Evolutionary conservation across 2,329 filamentous ascomycete genomes (phyloP).

Genomic region (Pseudocercospora eumusae): DNA sequence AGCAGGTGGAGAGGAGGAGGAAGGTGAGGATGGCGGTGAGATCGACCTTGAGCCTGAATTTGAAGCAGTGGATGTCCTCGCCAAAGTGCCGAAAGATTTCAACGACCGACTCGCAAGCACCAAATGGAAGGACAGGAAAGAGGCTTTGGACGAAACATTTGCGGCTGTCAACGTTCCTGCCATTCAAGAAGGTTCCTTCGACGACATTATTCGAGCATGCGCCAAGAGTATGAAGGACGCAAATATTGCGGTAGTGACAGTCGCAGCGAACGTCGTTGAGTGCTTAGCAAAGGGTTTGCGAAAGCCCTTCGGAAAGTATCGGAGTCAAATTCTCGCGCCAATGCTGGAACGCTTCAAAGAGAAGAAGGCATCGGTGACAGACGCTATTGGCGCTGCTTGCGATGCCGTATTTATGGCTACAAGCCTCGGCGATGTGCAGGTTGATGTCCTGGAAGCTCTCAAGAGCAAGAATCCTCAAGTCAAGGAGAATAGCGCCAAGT

Average conservation of each 20-base stretch:
- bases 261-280: conserved; percentile 91
- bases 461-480: conserved; percentile 97
- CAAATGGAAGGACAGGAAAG: conserved; percentile 98
- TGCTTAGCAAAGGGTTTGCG: conserved; percentile 82
- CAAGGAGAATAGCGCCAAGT: conserved; percentile 92
- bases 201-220: conserved; percentile 77
- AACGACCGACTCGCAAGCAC: conserved; percentile 80
- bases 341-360: conserved; percentile 97
- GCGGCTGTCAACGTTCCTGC: conserved; percentile 77
- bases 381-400: conserved; percentile 81
- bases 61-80: conserved; percentile 82
- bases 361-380: conserved; percentile 87
- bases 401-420: conserved; percentile 70
- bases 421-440: conserved; percentile 78
- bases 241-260: conserved; percentile 90
- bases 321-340: conserved; percentile 75
- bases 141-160: conserved; percentile 81
- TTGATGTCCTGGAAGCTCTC: conserved; percentile 82
- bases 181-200: conserved; percentile 88
- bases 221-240: conserved; percentile 99
- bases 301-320: conserved; percentile 76
- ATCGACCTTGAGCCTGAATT: conserved; percentile 66
- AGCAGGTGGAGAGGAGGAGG: conserved; percentile 41
- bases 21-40: conserved; percentile 61
- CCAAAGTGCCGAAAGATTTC: conserved; percentile 80